phyloP scores from a whole-genome alignment of 2,329 filamentous ascomycete species.

The Verticillium klebahnii region DNA sequence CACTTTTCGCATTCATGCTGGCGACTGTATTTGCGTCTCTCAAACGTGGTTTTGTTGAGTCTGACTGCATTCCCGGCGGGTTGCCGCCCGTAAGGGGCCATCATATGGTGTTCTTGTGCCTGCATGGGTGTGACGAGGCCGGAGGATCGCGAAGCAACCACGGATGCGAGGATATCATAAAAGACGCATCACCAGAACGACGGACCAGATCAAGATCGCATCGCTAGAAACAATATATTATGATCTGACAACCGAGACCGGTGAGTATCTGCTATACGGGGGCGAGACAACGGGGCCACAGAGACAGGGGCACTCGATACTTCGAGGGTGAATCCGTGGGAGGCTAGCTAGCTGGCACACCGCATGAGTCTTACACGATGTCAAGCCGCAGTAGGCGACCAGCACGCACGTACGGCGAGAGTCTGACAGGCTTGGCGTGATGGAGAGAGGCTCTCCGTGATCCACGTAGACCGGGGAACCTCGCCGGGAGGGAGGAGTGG shows the following conservation, averaged over 20 bases:
- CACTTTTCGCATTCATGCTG: neutral
- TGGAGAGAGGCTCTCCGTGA: neutral
- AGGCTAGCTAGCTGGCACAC: neutral
- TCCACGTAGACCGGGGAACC: neutral
- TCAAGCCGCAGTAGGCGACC: neutral
- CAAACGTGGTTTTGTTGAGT: too few relatives aligned
- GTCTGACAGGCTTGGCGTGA: neutral
- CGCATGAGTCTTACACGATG: neutral
- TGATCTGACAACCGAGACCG: neutral
- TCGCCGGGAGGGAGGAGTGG: neutral
- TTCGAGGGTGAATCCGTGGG: too few relatives aligned
- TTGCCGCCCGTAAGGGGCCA: neutral
- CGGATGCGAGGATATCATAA: neutral
- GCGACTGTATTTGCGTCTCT: neutral
- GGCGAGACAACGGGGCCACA: neutral
- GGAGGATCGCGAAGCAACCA: neutral
- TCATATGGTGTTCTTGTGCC: neutral
- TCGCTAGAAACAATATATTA: neutral
- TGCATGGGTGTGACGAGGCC: neutral
- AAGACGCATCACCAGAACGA: neutral
- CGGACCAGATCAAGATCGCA: neutral
- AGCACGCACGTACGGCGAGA: neutral
- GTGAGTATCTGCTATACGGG: neutral
- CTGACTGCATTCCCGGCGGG: too few relatives aligned
- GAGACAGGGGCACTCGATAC: neutral